Base-by-base conservation (phyloP, 768 basidiomycete genomes). In the Scleroderma citrinum region DNA sequence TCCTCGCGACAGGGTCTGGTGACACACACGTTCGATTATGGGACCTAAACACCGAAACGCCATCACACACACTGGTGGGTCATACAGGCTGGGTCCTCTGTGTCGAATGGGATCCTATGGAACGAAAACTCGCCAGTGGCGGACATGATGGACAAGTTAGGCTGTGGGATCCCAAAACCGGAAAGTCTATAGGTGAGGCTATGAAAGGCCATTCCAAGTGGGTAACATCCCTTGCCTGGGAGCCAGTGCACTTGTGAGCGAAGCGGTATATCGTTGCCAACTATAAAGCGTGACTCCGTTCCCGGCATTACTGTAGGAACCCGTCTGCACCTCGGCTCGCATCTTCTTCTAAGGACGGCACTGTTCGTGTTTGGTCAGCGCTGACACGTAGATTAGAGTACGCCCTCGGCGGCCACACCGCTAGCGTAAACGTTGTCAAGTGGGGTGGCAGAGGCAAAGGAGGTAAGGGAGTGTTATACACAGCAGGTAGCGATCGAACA, bases 61-160 rank as follows among this genome's bases (percentile, higher is more conserved):
- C 96, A 1, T 90, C 88, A 35, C 86, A 90, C 62, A 85, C 83
- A 13, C 75, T 98, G 16, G 69, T 77, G 0, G 96, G 96, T 0
- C 96, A 99, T 61, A 82, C 83, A 56, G 94, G 93, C 1, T 97
- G 94, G 95, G 92, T 99, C 2, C 76, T 98, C 2, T 97, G 92
- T 57, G 89, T 93, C 5, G 96, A 97, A 61, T 99, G 95, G 94
- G 93, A 97, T 59, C 88, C 89, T 0, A 77, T 89, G 75, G 94
- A 97, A 62, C 73, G 92, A 38, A 85, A 83, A 58, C 70, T 98
- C 13, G 95, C 94, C 0, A 92, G 90, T 3, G 96, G 96, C 1
- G 93, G 93, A 0, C 87, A 97, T 61, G 94, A 99, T 65, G 89
- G 91, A 16, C 87, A 92, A 59, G 90, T 92, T 53, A 75, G 92